Evolutionary conservation across 2,329 filamentous ascomycete species (phyloP).

Genomic region (Penicillium occitanis): DNA sequence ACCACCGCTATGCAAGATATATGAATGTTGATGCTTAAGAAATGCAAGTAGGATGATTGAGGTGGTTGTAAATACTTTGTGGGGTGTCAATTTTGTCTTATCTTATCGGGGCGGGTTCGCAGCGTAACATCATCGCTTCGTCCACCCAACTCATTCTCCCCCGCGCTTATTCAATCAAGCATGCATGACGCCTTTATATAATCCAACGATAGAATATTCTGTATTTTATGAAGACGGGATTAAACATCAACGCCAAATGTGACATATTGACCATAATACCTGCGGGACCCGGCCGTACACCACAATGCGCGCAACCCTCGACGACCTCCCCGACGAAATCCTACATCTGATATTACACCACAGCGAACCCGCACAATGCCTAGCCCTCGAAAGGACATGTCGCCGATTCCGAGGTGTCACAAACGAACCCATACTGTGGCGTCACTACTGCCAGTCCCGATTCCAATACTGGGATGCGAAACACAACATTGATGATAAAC

Average conservation of each 20-base stretch:
- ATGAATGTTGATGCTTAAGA: not conserved
- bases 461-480: conserved; percentile 74
- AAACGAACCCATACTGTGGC: conserved; percentile 77
- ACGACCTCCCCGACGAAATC: conserved; percentile 74
- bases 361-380: conserved; percentile 52
- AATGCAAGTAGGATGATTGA: not conserved
- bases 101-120: conserved; percentile 8
- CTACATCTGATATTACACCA: conserved; percentile 74
- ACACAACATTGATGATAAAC: conserved; percentile 61
- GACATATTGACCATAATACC: not conserved
- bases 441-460: conserved; percentile 64
- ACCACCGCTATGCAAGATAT: not conserved
- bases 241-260: not conserved
- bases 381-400: conserved; percentile 60
- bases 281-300: conserved; percentile 1
- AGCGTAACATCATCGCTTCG: conserved; percentile 5
- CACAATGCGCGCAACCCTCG: conserved; percentile 15
- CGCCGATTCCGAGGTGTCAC: conserved; percentile 65
- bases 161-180: not conserved
- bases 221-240: not conserved
- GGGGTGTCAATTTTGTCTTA: conserved; percentile 11
- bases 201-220: not conserved
- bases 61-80: conserved; percentile 2
- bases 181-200: not conserved
- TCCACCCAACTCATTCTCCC: not conserved